Conservation (phyloP, 2,329 filamentous ascomycete genomes). For the Sclerotinia sclerotiorum region DNA sequence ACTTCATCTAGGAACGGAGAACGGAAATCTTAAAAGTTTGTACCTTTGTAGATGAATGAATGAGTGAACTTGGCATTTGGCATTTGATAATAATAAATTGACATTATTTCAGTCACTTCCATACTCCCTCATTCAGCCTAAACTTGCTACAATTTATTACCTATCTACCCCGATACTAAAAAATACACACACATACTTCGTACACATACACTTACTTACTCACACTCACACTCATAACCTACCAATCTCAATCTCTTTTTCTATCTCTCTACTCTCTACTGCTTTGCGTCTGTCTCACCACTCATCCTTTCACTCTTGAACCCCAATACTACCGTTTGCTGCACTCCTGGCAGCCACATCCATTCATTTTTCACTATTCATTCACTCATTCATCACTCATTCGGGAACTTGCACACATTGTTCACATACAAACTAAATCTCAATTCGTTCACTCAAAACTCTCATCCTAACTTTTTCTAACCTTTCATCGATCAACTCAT, state of each 20-base stretch:
- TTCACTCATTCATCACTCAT: not conserved
- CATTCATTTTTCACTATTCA: slow-evolving; percentile 12
- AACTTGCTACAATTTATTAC: not conserved
- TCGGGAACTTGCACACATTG: slow-evolving; percentile 2
- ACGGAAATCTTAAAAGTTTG: too few species aligned
- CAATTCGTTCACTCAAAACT: not conserved
- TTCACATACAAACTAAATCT: not conserved
- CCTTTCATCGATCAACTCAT: not conserved
- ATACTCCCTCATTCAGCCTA: not conserved
- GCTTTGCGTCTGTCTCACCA: too few species aligned
- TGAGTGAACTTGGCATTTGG: too few species aligned
- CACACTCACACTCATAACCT: not conserved
- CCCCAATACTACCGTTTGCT: not conserved
- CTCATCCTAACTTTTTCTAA: not conserved
- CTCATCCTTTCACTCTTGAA: too few species aligned
- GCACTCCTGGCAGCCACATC: slow-evolving; percentile 1
- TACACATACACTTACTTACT: too few species aligned
- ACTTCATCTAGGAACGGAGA: too few species aligned
- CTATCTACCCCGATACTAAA: not conserved
- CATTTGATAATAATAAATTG: too few species aligned
- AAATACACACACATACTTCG: too few species aligned
- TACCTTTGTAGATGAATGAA: too few species aligned
- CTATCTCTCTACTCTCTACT: not conserved
- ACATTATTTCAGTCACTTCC: not conserved
- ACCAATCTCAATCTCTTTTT: not conserved